phyloP scores from a whole-genome alignment of 2,329 filamentous ascomycete genomes.

The Plectosphaerella sp. region DNA sequence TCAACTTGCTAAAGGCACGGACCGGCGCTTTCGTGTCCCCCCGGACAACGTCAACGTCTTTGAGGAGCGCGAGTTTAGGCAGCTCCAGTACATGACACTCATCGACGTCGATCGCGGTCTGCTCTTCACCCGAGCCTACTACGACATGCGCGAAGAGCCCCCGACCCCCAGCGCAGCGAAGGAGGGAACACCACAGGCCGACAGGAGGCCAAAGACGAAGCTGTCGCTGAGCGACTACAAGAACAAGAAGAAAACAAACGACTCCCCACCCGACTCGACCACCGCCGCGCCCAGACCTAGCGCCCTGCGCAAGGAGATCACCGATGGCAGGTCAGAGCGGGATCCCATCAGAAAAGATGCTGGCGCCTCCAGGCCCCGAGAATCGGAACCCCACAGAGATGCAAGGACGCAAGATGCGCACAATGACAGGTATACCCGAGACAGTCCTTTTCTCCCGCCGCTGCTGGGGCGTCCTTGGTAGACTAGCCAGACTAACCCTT shows the following conservation, averaged over 20 bases:
- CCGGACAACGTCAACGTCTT: slow-evolving; percentile 33
- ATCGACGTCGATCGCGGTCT: slow-evolving; percentile 54
- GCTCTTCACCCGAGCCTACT: slow-evolving; percentile 51
- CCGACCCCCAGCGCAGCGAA: slow-evolving; percentile 33
- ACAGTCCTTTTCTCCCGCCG: not conserved
- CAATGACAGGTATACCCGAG: slow-evolving; percentile 21
- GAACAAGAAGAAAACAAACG: slow-evolving; percentile 37
- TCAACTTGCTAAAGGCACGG: slow-evolving; percentile 45
- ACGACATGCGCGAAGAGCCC: slow-evolving; percentile 51
- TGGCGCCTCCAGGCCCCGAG: slow-evolving; percentile 13
- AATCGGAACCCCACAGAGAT: slow-evolving; percentile 19
- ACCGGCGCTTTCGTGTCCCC: slow-evolving; percentile 41
- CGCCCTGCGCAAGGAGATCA: slow-evolving; percentile 13
- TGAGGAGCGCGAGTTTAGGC: slow-evolving; percentile 45
- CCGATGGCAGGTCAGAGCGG: slow-evolving; percentile 8
- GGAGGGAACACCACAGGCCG: slow-evolving; percentile 34
- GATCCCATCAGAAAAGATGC: slow-evolving; percentile 18
- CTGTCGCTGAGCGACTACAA: slow-evolving; percentile 56
- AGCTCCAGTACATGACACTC: slow-evolving; percentile 54
- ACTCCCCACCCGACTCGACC: slow-evolving; percentile 10
- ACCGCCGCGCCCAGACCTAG: slow-evolving; percentile 18
- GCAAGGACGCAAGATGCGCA: slow-evolving; percentile 22
- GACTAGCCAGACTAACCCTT: not conserved
- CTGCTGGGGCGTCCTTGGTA: no score
- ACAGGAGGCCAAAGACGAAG: slow-evolving; percentile 46